Percentiles rank a stretch among this genome's conserved stretches.
These are phyloP conservation scores for Pseudogymnoascus sp. DNA, from an alignment of 2,329 filamentous ascomycete species.

Conservation along the genomic window DNA sequence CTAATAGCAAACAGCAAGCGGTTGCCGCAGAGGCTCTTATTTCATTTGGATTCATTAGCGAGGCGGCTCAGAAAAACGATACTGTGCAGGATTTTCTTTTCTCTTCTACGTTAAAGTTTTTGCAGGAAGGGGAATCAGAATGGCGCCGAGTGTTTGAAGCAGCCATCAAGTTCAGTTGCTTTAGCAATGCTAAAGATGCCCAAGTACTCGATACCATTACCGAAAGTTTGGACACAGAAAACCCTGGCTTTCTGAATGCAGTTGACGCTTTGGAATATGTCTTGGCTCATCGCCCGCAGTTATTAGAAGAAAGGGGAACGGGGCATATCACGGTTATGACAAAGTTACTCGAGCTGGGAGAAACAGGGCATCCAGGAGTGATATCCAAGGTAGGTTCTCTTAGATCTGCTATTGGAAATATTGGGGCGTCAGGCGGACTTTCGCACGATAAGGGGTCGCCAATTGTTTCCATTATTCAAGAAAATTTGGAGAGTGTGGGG, in stretches of 20 bases:
- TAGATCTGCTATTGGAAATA: constrained; percentile 37
- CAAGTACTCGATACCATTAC: constrained; percentile 28
- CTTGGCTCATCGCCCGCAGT: constrained; percentile 35
- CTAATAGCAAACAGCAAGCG: constrained; percentile 27
- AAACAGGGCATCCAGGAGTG: constrained; percentile 35
- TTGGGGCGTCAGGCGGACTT: constrained; percentile 1
- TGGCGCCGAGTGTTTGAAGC: constrained; percentile 42
- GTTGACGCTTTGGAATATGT: constrained; percentile 42
- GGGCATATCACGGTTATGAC: constrained; percentile 43
- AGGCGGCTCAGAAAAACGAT: constrained; percentile 32
- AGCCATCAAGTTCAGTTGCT: constrained; percentile 32
- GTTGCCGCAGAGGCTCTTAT: constrained; percentile 39
- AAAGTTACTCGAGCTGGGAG: constrained; percentile 45
- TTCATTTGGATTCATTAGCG: constrained; percentile 30
- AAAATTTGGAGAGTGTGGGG: constrained; percentile 43
- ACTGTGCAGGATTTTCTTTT: constrained; percentile 42
- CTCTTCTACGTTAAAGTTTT: constrained; percentile 33
- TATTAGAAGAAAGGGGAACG: constrained; percentile 38
- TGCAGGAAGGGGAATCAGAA: constrained; percentile 26
- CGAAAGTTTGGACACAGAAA: constrained; percentile 19
- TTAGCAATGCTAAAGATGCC: constrained; percentile 24
- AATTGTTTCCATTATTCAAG: constrained; percentile 43
- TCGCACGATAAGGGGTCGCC: constrained; percentile 29
- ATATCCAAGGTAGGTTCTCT: constrained; percentile 27
- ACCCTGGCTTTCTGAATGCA: constrained; percentile 23